A percentile compares a stretch with the other conserved stretches of the same genome.
These are phyloP conservation scores for Mucor ambiguus DNA, from an alignment of 371 early-diverging fungal genomes.

Conservation along the genomic window DNA sequence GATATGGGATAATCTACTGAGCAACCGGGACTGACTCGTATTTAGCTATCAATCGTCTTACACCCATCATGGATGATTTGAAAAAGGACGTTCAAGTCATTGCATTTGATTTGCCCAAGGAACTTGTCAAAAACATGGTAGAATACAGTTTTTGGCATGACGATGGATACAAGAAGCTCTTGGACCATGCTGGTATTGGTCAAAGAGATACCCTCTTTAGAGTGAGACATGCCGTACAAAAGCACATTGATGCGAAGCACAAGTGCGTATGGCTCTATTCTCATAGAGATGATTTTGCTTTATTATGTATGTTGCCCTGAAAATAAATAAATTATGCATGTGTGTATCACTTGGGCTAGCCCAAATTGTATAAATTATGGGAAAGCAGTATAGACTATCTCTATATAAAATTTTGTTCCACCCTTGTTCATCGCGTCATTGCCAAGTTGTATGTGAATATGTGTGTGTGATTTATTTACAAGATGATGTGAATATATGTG, in stretches of 20 bases:
- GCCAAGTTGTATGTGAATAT: no score
- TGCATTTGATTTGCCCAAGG: conserved; percentile 68
- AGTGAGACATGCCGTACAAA: conserved; percentile 63
- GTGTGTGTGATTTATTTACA: neutral
- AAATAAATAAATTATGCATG: neutral
- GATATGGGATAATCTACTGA: neutral
- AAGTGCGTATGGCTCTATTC: conserved; percentile 77
- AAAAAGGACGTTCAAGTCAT: conserved; percentile 67
- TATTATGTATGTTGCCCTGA: conserved; percentile 47
- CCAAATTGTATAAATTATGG: neutral
- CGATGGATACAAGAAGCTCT: conserved; percentile 58
- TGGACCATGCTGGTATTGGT: conserved; percentile 33
- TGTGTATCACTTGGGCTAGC: neutral
- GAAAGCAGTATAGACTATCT: neutral
- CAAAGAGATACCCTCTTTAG: conserved; percentile 50
- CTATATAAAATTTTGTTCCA: no score
- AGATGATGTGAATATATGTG: neutral
- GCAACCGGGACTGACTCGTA: no score
- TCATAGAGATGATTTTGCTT: conserved; percentile 64
- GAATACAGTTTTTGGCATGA: conserved; percentile 66
- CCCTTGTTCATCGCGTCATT: no score
- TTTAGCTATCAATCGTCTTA: conserved; percentile 56
- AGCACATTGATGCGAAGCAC: conserved; percentile 59
- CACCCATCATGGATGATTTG: conserved; percentile 57
- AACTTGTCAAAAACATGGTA: conserved; percentile 55